Percentiles rank a stretch among this genome's conserved stretches.
Conservation (phyloP, 352 stramenopile genomes). For the Globisporangium takayamanum region DNA sequence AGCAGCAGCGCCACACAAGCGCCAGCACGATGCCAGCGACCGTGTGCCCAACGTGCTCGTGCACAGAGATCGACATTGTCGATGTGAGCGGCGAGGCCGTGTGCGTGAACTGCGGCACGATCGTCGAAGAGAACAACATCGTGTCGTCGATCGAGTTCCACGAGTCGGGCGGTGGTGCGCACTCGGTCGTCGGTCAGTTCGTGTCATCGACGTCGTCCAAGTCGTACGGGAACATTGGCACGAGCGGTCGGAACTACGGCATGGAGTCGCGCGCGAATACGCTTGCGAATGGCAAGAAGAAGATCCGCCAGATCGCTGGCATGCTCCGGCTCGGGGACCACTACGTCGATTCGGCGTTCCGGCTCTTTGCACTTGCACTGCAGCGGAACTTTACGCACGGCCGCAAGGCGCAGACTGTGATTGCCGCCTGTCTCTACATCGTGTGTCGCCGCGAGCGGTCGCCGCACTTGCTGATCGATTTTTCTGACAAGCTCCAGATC, state of each 20-base stretch:
- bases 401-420: slow-evolving; percentile 93
- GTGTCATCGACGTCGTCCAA: slow-evolving; percentile 90
- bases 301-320: slow-evolving; percentile 91
- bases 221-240: slow-evolving; percentile 84
- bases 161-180: slow-evolving; percentile 86
- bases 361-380: slow-evolving; percentile 94
- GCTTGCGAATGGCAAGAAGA: slow-evolving; percentile 92
- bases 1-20: slow-evolving; percentile 2
- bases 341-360: slow-evolving; percentile 95
- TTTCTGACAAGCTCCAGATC: slow-evolving; percentile 97
- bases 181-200: slow-evolving; percentile 95
- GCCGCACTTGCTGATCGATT: slow-evolving; percentile 99
- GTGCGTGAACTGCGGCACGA: slow-evolving; percentile 86
- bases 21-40: slow-evolving; percentile 21
- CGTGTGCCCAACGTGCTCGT: slow-evolving; percentile 94
- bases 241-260: slow-evolving; percentile 89
- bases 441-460: slow-evolving; percentile 97
- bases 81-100: slow-evolving; percentile 87
- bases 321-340: slow-evolving; percentile 91
- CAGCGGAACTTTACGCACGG: slow-evolving; percentile 97
- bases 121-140: slow-evolving; percentile 98
- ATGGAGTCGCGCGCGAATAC: slow-evolving; percentile 95
- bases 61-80: slow-evolving; percentile 92
- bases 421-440: slow-evolving; percentile 98
- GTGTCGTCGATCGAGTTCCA: slow-evolving; percentile 96